Conservation (phyloP, 2,329 filamentous ascomycete species). For the Fusarium begoniae region DNA sequence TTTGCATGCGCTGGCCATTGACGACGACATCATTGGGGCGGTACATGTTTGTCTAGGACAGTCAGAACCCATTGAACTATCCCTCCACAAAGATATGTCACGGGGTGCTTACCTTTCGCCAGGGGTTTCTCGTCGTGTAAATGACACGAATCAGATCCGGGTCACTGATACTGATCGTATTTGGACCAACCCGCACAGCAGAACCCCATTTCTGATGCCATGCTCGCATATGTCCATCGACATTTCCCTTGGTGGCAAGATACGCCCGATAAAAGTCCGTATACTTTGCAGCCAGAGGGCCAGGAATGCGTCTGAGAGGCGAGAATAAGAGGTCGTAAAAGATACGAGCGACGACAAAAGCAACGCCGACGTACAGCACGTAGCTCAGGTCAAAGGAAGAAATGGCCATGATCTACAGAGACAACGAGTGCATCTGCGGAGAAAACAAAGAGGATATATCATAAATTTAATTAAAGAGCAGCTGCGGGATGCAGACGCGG, state of each 20-base stretch:
- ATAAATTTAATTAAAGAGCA: neutral
- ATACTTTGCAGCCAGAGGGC: slow-evolving; percentile 11
- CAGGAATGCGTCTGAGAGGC: slow-evolving; percentile 23
- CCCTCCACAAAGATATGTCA: too few relatives aligned
- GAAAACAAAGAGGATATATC: slow-evolving; percentile 1
- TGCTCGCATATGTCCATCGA: slow-evolving; percentile 5
- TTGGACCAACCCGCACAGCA: slow-evolving; percentile 28
- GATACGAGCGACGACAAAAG: slow-evolving; percentile 2
- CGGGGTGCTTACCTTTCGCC: slow-evolving; percentile 18
- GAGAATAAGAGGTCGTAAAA: slow-evolving; percentile 25
- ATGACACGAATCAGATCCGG: slow-evolving; percentile 30
- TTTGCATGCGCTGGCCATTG: slow-evolving; percentile 33
- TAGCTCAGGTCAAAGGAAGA: neutral
- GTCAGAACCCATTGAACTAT: neutral
- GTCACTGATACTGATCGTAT: slow-evolving; percentile 29
- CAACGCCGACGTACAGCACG: slow-evolving; percentile 3
- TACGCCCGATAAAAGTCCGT: slow-evolving; percentile 30
- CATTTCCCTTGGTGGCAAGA: slow-evolving; percentile 19
- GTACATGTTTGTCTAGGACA: slow-evolving; percentile 21
- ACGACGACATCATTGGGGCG: slow-evolving; percentile 29
- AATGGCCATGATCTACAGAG: slow-evolving; percentile 22
- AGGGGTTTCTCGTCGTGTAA: slow-evolving; percentile 26
- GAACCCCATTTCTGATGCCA: slow-evolving; percentile 31
- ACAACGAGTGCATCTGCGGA: neutral
- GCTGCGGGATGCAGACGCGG: neutral